Base-by-base conservation (phyloP, 2,329 filamentous ascomycete species). In the Xylaria sp. region DNA sequence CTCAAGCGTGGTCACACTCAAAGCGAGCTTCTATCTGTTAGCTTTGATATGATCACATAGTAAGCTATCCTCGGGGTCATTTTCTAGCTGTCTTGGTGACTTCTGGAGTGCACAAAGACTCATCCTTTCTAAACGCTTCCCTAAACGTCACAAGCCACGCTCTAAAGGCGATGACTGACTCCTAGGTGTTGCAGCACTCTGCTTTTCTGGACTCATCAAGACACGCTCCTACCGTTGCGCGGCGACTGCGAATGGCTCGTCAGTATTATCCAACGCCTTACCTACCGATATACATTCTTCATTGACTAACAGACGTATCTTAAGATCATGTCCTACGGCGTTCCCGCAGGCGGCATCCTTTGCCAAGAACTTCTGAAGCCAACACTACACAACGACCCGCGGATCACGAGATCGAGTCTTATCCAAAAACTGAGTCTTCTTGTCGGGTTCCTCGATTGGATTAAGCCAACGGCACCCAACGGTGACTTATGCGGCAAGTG, bases 401-500 rank as follows among this genome's bases (percentile, higher is more conserved):
- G 76, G 15, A 76, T 86, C 10, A 84, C 81, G 3, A 80, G 83
- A 0, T 85, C 84, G 0, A 81, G 80, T 48, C 84, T 87, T 9
- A 82, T 86, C 40, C 84, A 86, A 70, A 84, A 87, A 63, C 78
- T 87, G 1, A 85, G 83, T 66, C 81, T 87, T 1, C 77, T 87
- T 0, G 80, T 86, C 2, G 84, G 83, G 0, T 87, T 86, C 63
- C 78, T 87, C 11, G 83, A 85, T 60, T 87, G 85, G 85, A 79
- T 87, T 1, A 79, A 80, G 4, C 83, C 83, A 0, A 80, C 80
- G 1, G 83, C 83, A 0, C 83, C 84, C 1, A 87, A 87, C 38
- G 82, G 81, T 6, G 79, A 82, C n/a, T 76, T 87, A 6, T 86
- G 84, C 71, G 76, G 74, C 20, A 78, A 82, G 23, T 84, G 83